Percentiles rank a stretch among this genome's conserved stretches.
Conservation (phyloP, 2,329 filamentous ascomycete species). For the Trichophyton equinum region DNA sequence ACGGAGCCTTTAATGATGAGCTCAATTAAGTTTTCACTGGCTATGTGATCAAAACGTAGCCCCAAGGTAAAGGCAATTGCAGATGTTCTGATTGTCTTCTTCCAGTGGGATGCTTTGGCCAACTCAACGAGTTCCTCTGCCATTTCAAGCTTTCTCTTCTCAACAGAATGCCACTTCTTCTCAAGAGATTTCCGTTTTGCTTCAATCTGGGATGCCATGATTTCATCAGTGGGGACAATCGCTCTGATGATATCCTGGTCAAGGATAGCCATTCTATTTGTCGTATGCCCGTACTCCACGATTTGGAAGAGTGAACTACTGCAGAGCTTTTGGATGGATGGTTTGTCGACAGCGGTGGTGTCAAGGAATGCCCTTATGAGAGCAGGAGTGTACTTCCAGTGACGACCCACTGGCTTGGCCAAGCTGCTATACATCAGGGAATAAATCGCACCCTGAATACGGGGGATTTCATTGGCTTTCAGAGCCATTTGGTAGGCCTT, state of each 20-base stretch:
- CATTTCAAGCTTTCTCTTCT: constrained; percentile 67
- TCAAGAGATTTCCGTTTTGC: constrained; percentile 62
- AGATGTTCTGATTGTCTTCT: constrained; percentile 78
- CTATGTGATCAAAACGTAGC: constrained; percentile 80
- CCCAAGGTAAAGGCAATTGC: constrained; percentile 85
- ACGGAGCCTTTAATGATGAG: constrained; percentile 72
- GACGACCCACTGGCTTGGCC: constrained; percentile 71
- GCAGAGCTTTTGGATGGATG: constrained; percentile 83
- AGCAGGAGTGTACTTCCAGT: constrained; percentile 92
- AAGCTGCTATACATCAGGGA: constrained; percentile 80
- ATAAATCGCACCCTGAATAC: constrained; percentile 91
- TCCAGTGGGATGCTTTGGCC: constrained; percentile 81
- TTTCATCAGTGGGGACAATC: constrained; percentile 56
- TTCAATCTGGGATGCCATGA: constrained; percentile 45
- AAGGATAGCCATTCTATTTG: constrained; percentile 75
- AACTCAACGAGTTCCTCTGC: constrained; percentile 69
- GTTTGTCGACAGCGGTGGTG: constrained; percentile 80
- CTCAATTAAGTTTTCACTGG: constrained; percentile 68
- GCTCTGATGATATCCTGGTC: constrained; percentile 57
- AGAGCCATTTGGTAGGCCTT: constrained; percentile 66
- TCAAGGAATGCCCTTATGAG: constrained; percentile 81
- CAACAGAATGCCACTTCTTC: constrained; percentile 62
- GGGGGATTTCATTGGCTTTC: constrained; percentile 66
- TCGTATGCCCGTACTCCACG: constrained; percentile 79
- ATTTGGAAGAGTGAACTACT: constrained; percentile 70